Conservation (phyloP, 345 rosid species). For the Citrus mangshanensis region DNA sequence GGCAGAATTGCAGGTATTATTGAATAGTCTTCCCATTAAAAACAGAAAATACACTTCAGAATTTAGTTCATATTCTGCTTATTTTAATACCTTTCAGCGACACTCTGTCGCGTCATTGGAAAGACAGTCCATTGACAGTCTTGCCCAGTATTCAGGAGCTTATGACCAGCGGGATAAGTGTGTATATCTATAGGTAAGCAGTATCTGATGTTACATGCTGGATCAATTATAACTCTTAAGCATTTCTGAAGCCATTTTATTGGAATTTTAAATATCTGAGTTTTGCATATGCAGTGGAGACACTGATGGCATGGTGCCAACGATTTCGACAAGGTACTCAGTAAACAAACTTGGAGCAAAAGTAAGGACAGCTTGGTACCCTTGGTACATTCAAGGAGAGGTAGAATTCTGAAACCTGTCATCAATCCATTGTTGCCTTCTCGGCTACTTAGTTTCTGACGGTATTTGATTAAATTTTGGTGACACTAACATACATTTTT, state of each 20-base stretch:
- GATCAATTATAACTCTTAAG: neutral
- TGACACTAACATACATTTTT: no score
- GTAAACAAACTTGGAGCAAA: neutral
- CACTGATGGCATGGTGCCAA: slow-evolving; percentile 4
- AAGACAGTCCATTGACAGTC: slow-evolving; percentile 3
- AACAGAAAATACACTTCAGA: neutral
- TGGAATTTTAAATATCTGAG: neutral
- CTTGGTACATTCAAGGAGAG: slow-evolving; percentile 15
- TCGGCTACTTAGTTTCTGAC: no score
- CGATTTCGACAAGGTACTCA: slow-evolving; percentile 11
- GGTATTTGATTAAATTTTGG: neutral
- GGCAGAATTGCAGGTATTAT: slow-evolving; percentile 17
- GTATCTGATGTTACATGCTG: neutral
- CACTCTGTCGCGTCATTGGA: neutral
- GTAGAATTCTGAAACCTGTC: neutral
- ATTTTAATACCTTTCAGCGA: neutral
- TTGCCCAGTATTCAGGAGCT: slow-evolving; percentile 17
- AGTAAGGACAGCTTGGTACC: neutral
- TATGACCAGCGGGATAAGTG: slow-evolving; percentile 14
- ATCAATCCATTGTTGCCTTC: neutral
- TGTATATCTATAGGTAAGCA: slow-evolving; percentile 12
- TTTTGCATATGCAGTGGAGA: slow-evolving; percentile 1
- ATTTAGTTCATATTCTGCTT: neutral
- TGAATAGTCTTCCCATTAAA: no score
- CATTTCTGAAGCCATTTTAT: no score